A percentile compares a stretch with the other conserved stretches of the same genome.
phyloP scores from a whole-genome alignment of 805 yeast species.

The Pichia kluyveri region DNA sequence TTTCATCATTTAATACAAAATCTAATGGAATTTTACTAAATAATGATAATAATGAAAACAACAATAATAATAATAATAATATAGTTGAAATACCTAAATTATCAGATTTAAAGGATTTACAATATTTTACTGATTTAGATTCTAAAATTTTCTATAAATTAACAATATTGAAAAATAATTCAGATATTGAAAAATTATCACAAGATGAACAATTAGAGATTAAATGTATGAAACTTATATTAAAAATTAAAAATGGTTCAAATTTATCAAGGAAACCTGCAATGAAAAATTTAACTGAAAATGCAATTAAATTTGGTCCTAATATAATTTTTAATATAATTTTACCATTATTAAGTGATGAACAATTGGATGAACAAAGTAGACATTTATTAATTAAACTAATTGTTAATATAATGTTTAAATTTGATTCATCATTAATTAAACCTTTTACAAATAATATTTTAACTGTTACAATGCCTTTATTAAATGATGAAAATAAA shows the following conservation, averaged over 20 bases:
- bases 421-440: slow-evolving; percentile 47
- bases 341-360: slow-evolving; percentile 70
- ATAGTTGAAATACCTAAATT: slow-evolving; percentile 30
- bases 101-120: slow-evolving; percentile 58
- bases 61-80: not conserved
- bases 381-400: slow-evolving; percentile 75
- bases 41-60: not conserved
- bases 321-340: slow-evolving; percentile 56
- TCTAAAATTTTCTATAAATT: slow-evolving; percentile 60
- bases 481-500: slow-evolving; percentile 70
- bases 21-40: too few species aligned
- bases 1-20: slow-evolving; percentile 8
- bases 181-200: slow-evolving; percentile 27
- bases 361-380: slow-evolving; percentile 68
- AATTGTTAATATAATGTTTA: slow-evolving; percentile 57
- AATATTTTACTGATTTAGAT: slow-evolving; percentile 65
- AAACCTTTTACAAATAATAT: slow-evolving; percentile 70
- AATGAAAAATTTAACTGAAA: slow-evolving; percentile 54
- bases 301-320: slow-evolving; percentile 61
- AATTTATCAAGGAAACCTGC: slow-evolving; percentile 61
- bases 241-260: slow-evolving; percentile 72
- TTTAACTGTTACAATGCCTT: slow-evolving; percentile 65
- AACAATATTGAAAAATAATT: slow-evolving; percentile 21
- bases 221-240: slow-evolving; percentile 50
- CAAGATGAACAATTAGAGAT: slow-evolving; percentile 50